Evolutionary conservation across 2,329 filamentous ascomycete genomes (phyloP), one percentile per base, ranked within the genome.

Genomic region (Trichoderma sp.): DNA sequence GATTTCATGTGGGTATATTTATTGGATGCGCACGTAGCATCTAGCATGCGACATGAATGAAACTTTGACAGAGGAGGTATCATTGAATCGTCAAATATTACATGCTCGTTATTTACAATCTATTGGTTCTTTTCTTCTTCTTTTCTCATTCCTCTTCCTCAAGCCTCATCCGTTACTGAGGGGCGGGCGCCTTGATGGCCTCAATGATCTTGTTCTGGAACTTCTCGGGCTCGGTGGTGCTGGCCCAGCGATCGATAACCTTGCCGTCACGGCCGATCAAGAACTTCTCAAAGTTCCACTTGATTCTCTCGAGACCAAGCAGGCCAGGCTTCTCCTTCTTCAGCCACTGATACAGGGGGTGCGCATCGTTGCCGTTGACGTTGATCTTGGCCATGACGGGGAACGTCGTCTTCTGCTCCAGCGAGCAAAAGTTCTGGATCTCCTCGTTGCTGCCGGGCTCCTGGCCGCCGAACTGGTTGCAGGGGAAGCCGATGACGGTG

Each of bases 281-380:
- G 84, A 98, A 99, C 89, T 99, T 99, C 84, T 99, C 96, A 85
- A 98, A 99, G 85, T 99, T 99, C 96, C 96, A 99, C 92, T 98
- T 98, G 78, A 99, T 87, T 74, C 91, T 84, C 91, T 97, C 95
- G 79, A 98, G 81, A 23, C 96, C 96, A 84, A 98, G 84, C 70
- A 98, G 79, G 26, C 96, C 95, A 1, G 95, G 88, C 86, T 94
- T 92, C 83, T 91, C 84, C 57, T 83, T 82, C 86, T 92, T 92
- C 79, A 92, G 82, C 88, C 88, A 99, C 80, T 92, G 66, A 61
- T 73, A 77, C 28, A 77, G 66, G 4, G 71, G 71, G 47, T 72
- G 64, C 20, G 70, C 70, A 34, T 90, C 86, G 77, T 92, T 89
- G 78, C 96, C 96, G 81, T 99, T 99, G 79, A 98, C 96, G 73